These are phyloP conservation scores for Dactylorhiza incarnata DNA, from an alignment of 106 monocot species.

Conservation along the genomic window DNA sequence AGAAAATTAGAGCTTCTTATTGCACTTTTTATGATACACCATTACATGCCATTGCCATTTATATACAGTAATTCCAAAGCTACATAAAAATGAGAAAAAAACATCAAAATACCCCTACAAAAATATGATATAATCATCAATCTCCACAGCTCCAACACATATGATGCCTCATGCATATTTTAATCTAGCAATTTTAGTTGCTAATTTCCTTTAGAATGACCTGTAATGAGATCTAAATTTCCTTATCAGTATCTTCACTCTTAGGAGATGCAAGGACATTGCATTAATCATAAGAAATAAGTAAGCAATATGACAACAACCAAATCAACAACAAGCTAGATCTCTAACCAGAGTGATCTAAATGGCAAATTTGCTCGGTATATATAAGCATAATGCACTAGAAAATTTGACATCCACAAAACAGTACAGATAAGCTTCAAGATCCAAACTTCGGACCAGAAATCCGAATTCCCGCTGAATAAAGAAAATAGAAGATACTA, in stretches of 20 bases:
- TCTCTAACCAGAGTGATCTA: background rate
- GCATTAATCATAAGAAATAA: background rate
- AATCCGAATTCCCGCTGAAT: background rate
- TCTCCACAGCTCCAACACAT: no score
- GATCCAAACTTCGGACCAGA: background rate
- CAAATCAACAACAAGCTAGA: background rate
- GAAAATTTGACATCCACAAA: background rate
- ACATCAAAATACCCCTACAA: no score
- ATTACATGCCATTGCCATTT: no score
- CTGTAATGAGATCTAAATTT: background rate
- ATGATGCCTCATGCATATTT: no score
- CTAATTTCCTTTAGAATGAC: background rate
- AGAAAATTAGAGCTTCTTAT: no score
- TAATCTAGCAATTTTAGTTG: background rate
- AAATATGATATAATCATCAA: no score
- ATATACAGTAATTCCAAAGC: no score
- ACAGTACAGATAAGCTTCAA: background rate
- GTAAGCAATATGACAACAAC: background rate
- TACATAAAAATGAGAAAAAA: no score
- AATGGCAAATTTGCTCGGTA: background rate
- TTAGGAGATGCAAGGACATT: conserved; percentile 8
- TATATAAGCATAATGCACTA: background rate
- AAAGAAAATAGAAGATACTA: background rate
- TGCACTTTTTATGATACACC: no score
- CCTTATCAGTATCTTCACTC: background rate